Evolutionary conservation across 495 filamentous ascomycete species (phyloP).

Genomic region (Neurospora sp.): DNA sequence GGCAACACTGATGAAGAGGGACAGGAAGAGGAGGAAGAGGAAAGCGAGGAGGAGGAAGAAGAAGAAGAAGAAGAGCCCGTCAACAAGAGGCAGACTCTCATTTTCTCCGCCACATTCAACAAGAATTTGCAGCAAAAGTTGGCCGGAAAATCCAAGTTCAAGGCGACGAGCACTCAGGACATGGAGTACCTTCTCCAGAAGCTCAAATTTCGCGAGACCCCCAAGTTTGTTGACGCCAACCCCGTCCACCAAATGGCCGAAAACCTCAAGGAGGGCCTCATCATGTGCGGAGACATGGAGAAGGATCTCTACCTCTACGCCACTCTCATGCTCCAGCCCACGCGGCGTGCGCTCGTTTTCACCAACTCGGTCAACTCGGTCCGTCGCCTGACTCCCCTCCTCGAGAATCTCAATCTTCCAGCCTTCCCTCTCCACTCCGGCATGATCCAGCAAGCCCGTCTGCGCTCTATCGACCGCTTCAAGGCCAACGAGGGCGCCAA

Average conservation of each 20-base stretch:
- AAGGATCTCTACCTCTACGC: constrained; percentile 96
- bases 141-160: constrained; percentile 59
- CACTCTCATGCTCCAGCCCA: constrained; percentile 71
- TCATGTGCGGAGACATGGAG: constrained; percentile 86
- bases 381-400: constrained; percentile 72
- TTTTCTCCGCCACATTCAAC: constrained; percentile 96
- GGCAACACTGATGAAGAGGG: constrained; percentile 33
- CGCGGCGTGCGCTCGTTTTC: constrained; percentile 73
- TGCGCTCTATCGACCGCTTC: constrained; percentile 87
- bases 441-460: constrained; percentile 94
- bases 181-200: constrained; percentile 90
- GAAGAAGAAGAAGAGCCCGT: constrained; percentile 9
- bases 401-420: constrained; percentile 72
- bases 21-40: constrained; percentile 26
- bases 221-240: constrained; percentile 88
- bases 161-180: constrained; percentile 58
- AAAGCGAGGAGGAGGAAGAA: constrained; percentile 20
- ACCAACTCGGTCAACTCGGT: constrained; percentile 93
- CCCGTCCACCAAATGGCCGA: constrained; percentile 78
- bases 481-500: constrained; percentile 43
- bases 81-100: constrained; percentile 67
- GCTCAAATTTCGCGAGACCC: constrained; percentile 73
- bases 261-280: constrained; percentile 74
- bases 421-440: constrained; percentile 77
- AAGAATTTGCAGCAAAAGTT: constrained; percentile 83